Conservation (phyloP, 495 filamentous ascomycete species). For the Xylaria palmicola region DNA sequence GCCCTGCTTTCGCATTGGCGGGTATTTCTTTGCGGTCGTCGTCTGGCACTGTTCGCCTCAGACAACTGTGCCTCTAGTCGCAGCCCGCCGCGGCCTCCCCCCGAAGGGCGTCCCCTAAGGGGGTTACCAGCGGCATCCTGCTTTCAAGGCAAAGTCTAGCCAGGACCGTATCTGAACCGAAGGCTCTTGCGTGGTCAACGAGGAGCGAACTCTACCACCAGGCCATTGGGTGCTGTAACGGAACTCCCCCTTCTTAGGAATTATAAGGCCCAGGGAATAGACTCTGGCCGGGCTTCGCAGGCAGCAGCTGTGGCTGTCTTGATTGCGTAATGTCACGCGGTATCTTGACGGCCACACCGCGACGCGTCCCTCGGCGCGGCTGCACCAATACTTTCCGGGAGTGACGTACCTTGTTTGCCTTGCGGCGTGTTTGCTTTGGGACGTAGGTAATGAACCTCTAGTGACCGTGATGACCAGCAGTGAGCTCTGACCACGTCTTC, state of each 20-base stretch:
- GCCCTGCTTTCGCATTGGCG: constrained; percentile 13
- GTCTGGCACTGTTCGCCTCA: constrained; percentile 3
- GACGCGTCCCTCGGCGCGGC: neutral
- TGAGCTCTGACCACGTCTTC: too few species aligned
- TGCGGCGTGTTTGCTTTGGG: too few species aligned
- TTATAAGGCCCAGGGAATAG: neutral
- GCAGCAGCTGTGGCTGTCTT: neutral
- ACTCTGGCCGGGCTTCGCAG: neutral
- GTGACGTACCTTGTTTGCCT: too few species aligned
- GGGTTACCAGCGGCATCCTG: neutral
- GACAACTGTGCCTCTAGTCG: neutral
- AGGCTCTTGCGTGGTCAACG: neutral
- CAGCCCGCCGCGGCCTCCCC: neutral
- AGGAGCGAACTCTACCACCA: constrained; percentile 11
- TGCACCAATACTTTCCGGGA: too few species aligned
- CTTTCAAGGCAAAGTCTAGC: neutral
- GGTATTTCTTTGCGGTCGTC: constrained; percentile 12
- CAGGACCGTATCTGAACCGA: constrained; percentile 11
- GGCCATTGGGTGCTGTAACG: constrained; percentile 1
- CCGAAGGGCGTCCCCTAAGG: neutral
- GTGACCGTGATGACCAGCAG: too few species aligned
- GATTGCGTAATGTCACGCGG: neutral
- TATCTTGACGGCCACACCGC: neutral
- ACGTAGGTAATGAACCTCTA: too few species aligned
- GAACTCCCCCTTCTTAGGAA: too few species aligned